Evolutionary conservation across 2,329 filamentous ascomycete species (phyloP).

Genomic region (Amesomyces nigricolor): DNA sequence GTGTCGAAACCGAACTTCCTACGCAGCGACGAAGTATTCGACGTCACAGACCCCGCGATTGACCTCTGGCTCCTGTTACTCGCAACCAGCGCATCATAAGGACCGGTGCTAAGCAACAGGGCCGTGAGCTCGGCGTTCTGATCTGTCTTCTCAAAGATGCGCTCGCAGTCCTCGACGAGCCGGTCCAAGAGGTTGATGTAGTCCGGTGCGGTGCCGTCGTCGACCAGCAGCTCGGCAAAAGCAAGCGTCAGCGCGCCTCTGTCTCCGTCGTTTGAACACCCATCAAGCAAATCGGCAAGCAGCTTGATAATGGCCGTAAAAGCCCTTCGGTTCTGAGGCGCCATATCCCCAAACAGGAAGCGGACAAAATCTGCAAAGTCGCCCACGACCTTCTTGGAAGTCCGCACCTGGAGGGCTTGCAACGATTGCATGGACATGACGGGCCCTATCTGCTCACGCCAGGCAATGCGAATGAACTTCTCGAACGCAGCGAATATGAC

Average conservation of each 20-base stretch:
- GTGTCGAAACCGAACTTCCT: slow-evolving; percentile 77
- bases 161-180: slow-evolving; percentile 82
- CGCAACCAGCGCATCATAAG: slow-evolving; percentile 56
- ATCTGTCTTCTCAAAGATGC: slow-evolving; percentile 67
- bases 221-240: slow-evolving; percentile 80
- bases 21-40: slow-evolving; percentile 79
- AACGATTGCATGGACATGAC: slow-evolving; percentile 69
- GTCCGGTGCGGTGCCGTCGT: slow-evolving; percentile 68
- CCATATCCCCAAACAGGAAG: slow-evolving; percentile 59
- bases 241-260: slow-evolving; percentile 80
- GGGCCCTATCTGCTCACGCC: slow-evolving; percentile 82
- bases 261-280: slow-evolving; percentile 86
- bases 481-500: slow-evolving; percentile 89
- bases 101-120: slow-evolving; percentile 39
- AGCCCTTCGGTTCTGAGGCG: slow-evolving; percentile 66
- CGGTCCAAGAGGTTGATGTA: slow-evolving; percentile 87
- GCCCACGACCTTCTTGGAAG: slow-evolving; percentile 60
- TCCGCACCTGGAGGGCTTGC: slow-evolving; percentile 65
- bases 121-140: slow-evolving; percentile 30
- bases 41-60: slow-evolving; percentile 69
- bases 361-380: slow-evolving; percentile 68
- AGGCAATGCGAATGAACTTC: slow-evolving; percentile 83
- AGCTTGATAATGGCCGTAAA: slow-evolving; percentile 81
- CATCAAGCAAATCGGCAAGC: slow-evolving; percentile 79
- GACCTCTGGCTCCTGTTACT: slow-evolving; percentile 54